Evolutionary conservation across 805 yeast species (phyloP), one percentile per base, ranked within the genome.

Genomic region (Candida glaebosa): DNA sequence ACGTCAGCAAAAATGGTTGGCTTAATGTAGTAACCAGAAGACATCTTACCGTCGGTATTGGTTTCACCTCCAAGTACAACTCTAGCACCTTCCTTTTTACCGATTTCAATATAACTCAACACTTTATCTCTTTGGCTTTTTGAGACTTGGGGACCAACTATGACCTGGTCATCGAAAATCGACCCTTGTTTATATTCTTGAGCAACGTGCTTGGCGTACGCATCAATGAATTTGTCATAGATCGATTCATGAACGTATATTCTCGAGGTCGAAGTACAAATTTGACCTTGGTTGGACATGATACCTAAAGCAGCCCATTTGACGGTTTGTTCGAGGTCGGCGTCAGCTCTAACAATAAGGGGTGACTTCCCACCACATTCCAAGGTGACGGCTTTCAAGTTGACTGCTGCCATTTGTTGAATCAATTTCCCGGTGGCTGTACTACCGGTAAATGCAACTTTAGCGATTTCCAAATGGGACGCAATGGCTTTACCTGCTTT

Each of bases 1-100:
- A 84, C 87, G 53, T 84, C 85, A 18, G 82, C 73, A 52, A 87
- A 86, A 33, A 87, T 71, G 3, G 95, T 85, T 43, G 96, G 95
- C 52, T 78, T 74, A 50, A 87, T 69, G 60, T 67, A 87, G 65
- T 63, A 86, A 3, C 95, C 95, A 43, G 67, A 69, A 32, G 60
- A 47, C 34, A 65, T 52, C 17, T 49, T 58, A 36, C 67, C 63
- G 18, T 65, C 70, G 44, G 72, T 51, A 52, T 71, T 60, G 61
- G 63, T 55, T 48, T 63, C 72, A 42, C 72, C 75, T 25, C 75
- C 75, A 40, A 65, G 40, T 19, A 67, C 59, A 19, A 69, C 58
- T 22, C 58, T 56, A 18, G 75, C 75, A 38, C 75, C 75, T 48
- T 69, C 75, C 45, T 65, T 51, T 58, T 69, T 68, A 43, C 75